Evolutionary conservation across 441 rosid genomes (phyloP).

Genomic region (Manihot esculenta): DNA sequence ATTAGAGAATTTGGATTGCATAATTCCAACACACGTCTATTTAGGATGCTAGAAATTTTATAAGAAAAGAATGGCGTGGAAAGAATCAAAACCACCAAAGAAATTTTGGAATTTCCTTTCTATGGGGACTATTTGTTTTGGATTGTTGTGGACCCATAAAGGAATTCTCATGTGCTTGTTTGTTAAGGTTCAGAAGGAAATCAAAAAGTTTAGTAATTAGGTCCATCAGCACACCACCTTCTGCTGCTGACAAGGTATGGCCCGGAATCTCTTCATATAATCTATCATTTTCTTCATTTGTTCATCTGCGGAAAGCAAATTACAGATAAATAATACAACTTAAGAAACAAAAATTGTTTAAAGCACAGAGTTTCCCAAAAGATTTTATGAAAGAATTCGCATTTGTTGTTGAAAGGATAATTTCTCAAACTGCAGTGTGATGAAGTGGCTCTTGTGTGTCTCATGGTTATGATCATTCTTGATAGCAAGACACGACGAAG

Average conservation of each 20-base stretch:
- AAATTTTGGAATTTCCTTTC: background rate
- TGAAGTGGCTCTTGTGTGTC: background rate
- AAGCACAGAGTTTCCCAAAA: background rate
- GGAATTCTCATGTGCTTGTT: constrained; percentile 22
- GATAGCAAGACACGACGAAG: constrained; percentile 6
- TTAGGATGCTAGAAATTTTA: background rate
- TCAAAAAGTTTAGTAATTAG: background rate
- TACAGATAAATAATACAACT: background rate
- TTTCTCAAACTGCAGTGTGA: background rate
- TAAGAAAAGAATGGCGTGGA: background rate
- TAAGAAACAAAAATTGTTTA: background rate
- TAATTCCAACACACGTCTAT: background rate
- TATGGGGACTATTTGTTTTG: constrained; percentile 1
- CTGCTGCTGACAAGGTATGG: background rate
- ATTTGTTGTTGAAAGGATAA: background rate
- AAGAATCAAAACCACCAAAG: constrained; percentile 7
- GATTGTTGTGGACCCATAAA: constrained; percentile 11
- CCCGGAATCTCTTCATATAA: background rate
- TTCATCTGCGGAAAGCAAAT: constrained; percentile 5
- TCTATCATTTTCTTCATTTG: background rate
- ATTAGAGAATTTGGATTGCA: background rate
- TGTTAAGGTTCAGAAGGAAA: constrained; percentile 17
- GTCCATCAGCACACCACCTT: constrained; percentile 1
- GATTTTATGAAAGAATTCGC: background rate
- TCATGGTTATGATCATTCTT: background rate